Evolutionary conservation across 371 early-diverging fungal genomes (phyloP).

Genomic region (Nosema muscidifuracis): DNA sequence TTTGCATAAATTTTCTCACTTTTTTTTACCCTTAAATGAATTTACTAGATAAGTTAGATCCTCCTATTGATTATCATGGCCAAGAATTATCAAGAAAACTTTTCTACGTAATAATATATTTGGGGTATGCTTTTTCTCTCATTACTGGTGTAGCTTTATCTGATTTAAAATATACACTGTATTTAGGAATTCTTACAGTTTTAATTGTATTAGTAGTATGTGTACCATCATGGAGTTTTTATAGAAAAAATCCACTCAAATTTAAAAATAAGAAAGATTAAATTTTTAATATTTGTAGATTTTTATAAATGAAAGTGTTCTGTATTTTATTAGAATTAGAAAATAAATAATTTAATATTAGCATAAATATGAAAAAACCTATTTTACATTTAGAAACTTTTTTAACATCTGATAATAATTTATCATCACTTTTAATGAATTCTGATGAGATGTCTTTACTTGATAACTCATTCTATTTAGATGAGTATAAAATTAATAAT

Average conservation of each 20-base stretch:
- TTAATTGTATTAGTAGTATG: constrained; percentile 34
- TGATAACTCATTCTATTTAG: background rate
- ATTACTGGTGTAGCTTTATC: constrained; percentile 41
- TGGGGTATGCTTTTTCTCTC: constrained; percentile 53
- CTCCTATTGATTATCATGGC: constrained; percentile 61
- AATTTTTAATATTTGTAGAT: background rate
- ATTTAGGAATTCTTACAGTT: constrained; percentile 34
- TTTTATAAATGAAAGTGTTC: background rate
- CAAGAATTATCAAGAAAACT: constrained; percentile 55
- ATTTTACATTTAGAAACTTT: constrained; percentile 19
- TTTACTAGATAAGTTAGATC: constrained; percentile 46
- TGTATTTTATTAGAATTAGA: too few species aligned
- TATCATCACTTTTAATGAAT: background rate
- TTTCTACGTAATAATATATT: constrained; percentile 47
- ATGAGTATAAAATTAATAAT: background rate
- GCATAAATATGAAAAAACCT: constrained; percentile 1
- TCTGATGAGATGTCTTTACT: constrained; percentile 10
- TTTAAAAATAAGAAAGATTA: constrained; percentile 45
- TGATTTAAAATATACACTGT: constrained; percentile 55
- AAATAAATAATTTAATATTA: background rate
- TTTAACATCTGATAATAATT: background rate
- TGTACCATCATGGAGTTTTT: constrained; percentile 62
- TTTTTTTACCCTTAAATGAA: constrained; percentile 2
- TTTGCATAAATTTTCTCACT: background rate
- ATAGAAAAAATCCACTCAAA: constrained; percentile 57